Base-by-base conservation (phyloP, 345 rosid genomes). In the Hibiscus syriacus region DNA sequence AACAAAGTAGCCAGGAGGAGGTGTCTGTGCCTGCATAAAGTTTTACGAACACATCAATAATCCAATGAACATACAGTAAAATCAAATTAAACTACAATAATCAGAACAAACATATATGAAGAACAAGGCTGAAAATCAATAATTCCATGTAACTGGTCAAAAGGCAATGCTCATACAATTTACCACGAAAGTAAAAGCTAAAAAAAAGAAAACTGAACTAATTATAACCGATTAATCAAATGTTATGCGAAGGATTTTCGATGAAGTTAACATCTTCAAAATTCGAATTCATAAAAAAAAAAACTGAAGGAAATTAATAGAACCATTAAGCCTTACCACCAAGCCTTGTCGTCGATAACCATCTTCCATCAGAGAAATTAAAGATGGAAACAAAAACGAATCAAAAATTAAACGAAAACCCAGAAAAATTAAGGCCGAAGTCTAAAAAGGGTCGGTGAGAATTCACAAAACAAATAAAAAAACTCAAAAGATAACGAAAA, bases 1-100 rank as follows among this genome's bases (percentile, higher is more conserved):
- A 59, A 79, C 77, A 77, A 82, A 86, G 76, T 77, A 70, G 56
- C 79, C 80, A 65, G 85, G 80, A 41, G 84, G 34, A 76, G 85
- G 78, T 29, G 85, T 88, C 81, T 83, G 78, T 57, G 84, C 83
- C 98, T 93, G 80, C 56, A 73, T 2, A n/a, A 36, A 19, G 8
- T 17, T 45, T 48, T 25, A 66, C 49, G 43, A 4, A 70, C 43
- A 46, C 29, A 38, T 60, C 38, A 26, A 38, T 20, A 60, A 17
- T 34, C 43, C 64, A 38, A 46, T 10, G 23, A 59, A 17, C 23
- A 36, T 13, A 59, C 1, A 4, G 43, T 59, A 32, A 19, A 17
- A 59, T 54, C 10, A 45, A 45, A 45, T 45, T 0, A 23, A 54
- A 54, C 48, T 17, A 60, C 16, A 4, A 14, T 6, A 58, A 39